These are phyloP conservation scores for Debaryomyces singareniensis DNA, from an alignment of 1,139 yeast species.

Conservation along the genomic window DNA sequence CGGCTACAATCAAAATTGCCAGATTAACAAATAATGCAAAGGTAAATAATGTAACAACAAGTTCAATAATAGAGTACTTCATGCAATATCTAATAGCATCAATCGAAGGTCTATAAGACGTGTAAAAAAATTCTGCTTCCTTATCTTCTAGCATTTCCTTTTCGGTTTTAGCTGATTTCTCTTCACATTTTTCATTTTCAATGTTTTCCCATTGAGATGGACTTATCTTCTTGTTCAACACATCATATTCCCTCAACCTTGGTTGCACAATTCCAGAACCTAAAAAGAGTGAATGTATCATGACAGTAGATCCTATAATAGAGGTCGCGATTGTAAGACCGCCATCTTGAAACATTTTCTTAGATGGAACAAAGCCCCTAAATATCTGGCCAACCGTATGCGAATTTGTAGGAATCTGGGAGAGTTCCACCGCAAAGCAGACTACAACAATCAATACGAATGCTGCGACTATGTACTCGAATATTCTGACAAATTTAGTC, in stretches of 20 bases:
- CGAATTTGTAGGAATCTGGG: constrained; percentile 40
- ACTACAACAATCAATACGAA: constrained; percentile 65
- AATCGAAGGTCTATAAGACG: constrained; percentile 55
- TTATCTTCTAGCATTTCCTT: constrained; percentile 9
- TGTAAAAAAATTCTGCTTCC: constrained; percentile 31
- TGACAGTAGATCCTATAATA: constrained; percentile 75
- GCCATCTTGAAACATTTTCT: constrained; percentile 50
- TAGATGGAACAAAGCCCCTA: constrained; percentile 67
- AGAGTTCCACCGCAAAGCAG: constrained; percentile 66
- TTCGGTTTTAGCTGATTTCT: constrained; percentile 8
- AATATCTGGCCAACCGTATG: constrained; percentile 46
- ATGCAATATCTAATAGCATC: constrained; percentile 60
- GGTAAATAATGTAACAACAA: constrained; percentile 60
- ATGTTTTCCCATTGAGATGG: constrained; percentile 3
- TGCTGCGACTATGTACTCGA: constrained; percentile 61
- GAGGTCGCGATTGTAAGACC: constrained; percentile 75
- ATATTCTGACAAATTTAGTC: constrained; percentile 54
- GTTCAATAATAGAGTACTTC: constrained; percentile 61
- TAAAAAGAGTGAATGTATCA: constrained; percentile 73
- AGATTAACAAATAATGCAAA: constrained; percentile 76
- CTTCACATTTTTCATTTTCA: constrained; percentile 8
- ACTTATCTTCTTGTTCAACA: constrained; percentile 18
- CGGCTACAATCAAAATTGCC: constrained; percentile 71
- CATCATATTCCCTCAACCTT: constrained; percentile 57
- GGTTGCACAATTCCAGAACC: constrained; percentile 77